phyloP scores from a whole-genome alignment of 1,284 basidiomycete genomes.

The Cronartium quercuum region DNA sequence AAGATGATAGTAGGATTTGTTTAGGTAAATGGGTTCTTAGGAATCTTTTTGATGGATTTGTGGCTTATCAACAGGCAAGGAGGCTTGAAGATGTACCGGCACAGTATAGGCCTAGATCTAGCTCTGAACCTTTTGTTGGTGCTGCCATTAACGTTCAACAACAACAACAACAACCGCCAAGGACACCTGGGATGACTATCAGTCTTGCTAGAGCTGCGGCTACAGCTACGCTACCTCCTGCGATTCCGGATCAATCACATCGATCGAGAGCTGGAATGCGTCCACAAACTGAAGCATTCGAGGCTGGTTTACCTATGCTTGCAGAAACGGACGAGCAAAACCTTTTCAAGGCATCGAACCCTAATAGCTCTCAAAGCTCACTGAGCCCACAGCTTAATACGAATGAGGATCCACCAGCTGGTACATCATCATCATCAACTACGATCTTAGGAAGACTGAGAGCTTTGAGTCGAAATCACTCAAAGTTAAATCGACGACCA shows the following conservation, averaged over 20 bases:
- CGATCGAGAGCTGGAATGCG: not conserved
- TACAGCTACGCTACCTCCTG: slow-evolving; percentile 54
- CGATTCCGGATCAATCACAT: slow-evolving; percentile 39
- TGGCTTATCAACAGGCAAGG: slow-evolving; percentile 40
- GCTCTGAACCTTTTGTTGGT: slow-evolving; percentile 17
- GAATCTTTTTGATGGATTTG: slow-evolving; percentile 47
- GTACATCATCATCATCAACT: not conserved
- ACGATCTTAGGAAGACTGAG: not conserved
- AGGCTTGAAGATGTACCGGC: slow-evolving; percentile 49
- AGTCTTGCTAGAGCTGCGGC: slow-evolving; percentile 63
- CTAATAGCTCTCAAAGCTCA: slow-evolving; percentile 24
- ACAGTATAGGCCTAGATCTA: not conserved
- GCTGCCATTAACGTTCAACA: not conserved
- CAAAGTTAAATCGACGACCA: not conserved
- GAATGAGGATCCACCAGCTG: not conserved
- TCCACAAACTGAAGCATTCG: not conserved
- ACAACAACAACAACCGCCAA: slow-evolving; percentile 36
- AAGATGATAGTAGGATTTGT: slow-evolving; percentile 60
- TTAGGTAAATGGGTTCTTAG: slow-evolving; percentile 48
- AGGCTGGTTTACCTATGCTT: slow-evolving; percentile 8
- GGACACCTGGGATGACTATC: slow-evolving; percentile 54
- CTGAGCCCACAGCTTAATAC: not conserved
- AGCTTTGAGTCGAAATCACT: not conserved
- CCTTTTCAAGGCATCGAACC: not conserved
- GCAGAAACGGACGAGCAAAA: slow-evolving; percentile 22